Percentiles rank a stretch among this genome's conserved stretches.
phyloP scores from a whole-genome alignment of 495 filamentous ascomycete genomes.

The Tuber magnatum region DNA sequence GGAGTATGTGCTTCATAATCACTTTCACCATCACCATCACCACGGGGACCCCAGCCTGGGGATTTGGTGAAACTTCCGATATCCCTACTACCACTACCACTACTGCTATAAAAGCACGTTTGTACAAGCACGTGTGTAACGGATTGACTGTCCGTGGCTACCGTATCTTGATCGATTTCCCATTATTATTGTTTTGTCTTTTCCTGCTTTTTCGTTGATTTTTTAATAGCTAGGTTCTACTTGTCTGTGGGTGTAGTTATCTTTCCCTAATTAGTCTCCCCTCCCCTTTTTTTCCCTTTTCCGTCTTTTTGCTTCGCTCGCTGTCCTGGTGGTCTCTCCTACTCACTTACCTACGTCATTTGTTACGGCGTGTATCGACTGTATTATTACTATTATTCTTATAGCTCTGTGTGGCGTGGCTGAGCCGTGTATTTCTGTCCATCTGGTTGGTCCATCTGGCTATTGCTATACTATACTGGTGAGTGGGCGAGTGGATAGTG shows the following conservation, averaged over 20 bases:
- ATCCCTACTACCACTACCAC: background rate
- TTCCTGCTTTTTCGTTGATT: background rate
- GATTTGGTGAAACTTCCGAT: background rate
- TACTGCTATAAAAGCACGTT: background rate
- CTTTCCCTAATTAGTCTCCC: background rate
- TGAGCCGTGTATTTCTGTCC: background rate
- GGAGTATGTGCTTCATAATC: constrained; percentile 2
- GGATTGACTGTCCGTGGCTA: background rate
- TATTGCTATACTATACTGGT: background rate
- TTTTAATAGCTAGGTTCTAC: background rate
- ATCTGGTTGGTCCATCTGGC: background rate
- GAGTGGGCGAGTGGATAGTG: background rate
- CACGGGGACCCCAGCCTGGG: background rate
- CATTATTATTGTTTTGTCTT: background rate
- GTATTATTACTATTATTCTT: constrained; percentile 2
- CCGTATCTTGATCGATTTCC: background rate
- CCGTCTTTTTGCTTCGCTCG: background rate
- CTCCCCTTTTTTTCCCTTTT: background rate
- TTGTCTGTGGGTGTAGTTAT: background rate
- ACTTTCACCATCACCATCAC: background rate
- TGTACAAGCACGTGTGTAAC: background rate
- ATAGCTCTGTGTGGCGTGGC: background rate
- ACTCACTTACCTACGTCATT: background rate
- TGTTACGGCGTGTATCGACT: background rate
- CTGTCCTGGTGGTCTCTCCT: background rate